phyloP scores from a whole-genome alignment of 2,329 filamentous ascomycete species.

The Stagonosporopsis cucurbitacearum region DNA sequence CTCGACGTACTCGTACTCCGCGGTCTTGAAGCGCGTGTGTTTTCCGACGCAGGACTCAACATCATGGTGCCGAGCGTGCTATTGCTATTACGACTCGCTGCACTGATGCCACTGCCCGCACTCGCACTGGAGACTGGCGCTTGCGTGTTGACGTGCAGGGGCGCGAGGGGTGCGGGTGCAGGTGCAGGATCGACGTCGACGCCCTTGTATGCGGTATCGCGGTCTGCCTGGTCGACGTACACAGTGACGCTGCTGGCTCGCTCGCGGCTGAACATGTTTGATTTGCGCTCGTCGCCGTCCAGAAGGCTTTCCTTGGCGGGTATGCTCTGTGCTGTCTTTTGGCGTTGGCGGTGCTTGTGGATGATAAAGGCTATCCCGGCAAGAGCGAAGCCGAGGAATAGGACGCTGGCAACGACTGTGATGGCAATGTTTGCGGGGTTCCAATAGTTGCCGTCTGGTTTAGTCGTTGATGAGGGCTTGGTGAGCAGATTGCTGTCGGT shows the following conservation, averaged over 20 bases:
- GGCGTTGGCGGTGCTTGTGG: slow-evolving; percentile 31
- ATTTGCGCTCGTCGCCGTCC: slow-evolving; percentile 38
- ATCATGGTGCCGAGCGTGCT: slow-evolving; percentile 31
- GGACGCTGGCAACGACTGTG: slow-evolving; percentile 34
- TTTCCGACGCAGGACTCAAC: slow-evolving; percentile 32
- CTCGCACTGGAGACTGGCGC: slow-evolving; percentile 27
- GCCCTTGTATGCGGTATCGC: slow-evolving; percentile 25
- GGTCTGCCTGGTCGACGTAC: slow-evolving; percentile 35
- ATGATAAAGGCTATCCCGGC: slow-evolving; percentile 31
- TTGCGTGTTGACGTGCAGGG: slow-evolving; percentile 34
- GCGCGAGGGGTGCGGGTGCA: slow-evolving; percentile 33
- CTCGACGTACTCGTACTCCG: slow-evolving; percentile 41
- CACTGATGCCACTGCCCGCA: slow-evolving; percentile 32
- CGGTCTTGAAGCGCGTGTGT: slow-evolving; percentile 24
- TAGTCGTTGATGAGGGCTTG: slow-evolving; percentile 15
- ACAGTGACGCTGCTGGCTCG: slow-evolving; percentile 38
- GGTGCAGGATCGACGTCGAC: slow-evolving; percentile 33
- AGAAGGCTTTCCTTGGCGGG: slow-evolving; percentile 37
- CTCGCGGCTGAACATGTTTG: slow-evolving; percentile 43
- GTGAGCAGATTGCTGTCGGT: slow-evolving; percentile 20
- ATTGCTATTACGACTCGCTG: slow-evolving; percentile 25
- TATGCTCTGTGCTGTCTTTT: slow-evolving; percentile 29
- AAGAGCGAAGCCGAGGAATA: slow-evolving; percentile 29
- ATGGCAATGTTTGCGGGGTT: slow-evolving; percentile 38
- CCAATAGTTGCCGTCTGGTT: slow-evolving; percentile 26